Percentiles rank a stretch among this genome's conserved stretches.
These are phyloP conservation scores for Backusella australiensis DNA, from an alignment of 192 early-diverging fungal genomes.

Conservation along the genomic window DNA sequence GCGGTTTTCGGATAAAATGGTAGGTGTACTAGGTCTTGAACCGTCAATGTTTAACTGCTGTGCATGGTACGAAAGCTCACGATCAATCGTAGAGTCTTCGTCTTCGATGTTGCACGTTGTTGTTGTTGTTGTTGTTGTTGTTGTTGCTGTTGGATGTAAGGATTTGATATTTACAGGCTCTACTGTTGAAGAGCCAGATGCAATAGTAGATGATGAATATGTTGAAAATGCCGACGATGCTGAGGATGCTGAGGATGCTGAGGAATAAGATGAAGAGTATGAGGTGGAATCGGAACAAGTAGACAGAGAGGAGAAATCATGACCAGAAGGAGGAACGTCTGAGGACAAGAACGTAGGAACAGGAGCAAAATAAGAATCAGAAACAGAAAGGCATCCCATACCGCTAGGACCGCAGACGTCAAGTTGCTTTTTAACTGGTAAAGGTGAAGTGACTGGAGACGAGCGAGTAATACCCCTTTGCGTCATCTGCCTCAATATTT, in stretches of 20 bases:
- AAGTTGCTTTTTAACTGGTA: background rate
- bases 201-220: background rate
- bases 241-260: background rate
- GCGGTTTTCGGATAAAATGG: background rate
- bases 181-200: background rate
- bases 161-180: background rate
- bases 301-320: background rate
- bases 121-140: too few species aligned
- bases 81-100: slow-evolving; percentile 31
- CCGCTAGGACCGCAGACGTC: slow-evolving; percentile 24
- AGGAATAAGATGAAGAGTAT: background rate
- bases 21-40: slow-evolving; percentile 8
- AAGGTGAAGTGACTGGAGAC: background rate
- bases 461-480: slow-evolving; percentile 20
- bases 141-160: background rate
- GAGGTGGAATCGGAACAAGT: background rate
- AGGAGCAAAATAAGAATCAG: background rate
- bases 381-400: slow-evolving; percentile 15
- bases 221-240: background rate
- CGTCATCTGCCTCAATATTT: slow-evolving; percentile 21
- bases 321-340: background rate
- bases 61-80: slow-evolving; percentile 30
- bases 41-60: slow-evolving; percentile 27
- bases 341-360: background rate
- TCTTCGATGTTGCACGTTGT: slow-evolving; percentile 8